Evolutionary conservation across 768 basidiomycete species (phyloP).

Genomic region (Royoungia palumana): DNA sequence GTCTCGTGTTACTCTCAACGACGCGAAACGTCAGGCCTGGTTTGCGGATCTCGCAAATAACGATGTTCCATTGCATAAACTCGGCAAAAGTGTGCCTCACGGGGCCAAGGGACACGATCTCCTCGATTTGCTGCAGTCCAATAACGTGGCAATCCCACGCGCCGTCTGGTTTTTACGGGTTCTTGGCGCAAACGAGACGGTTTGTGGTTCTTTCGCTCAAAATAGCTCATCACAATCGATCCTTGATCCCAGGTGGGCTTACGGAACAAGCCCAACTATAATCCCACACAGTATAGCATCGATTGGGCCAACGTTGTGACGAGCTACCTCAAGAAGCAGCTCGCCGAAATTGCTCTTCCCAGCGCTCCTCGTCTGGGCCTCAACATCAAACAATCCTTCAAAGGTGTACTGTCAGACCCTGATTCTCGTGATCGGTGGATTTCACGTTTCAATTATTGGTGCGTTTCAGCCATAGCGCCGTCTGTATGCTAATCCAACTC

Average conservation of each 20-base stretch:
- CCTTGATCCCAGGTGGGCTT: conserved; percentile 53
- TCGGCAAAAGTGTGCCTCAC: conserved; percentile 84
- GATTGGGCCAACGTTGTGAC: conserved; percentile 85
- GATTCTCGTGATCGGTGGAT: conserved; percentile 75
- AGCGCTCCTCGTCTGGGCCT: conserved; percentile 72
- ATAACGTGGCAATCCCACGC: conserved; percentile 73
- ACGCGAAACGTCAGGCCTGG: conserved; percentile 77
- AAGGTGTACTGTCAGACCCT: conserved; percentile 69
- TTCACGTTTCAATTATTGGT: conserved; percentile 79
- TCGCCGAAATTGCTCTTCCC: conserved; percentile 74
- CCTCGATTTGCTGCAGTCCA: conserved; percentile 71
- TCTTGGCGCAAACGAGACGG: conserved; percentile 84
- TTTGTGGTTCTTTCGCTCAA: conserved; percentile 25
- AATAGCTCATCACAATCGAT: background rate
- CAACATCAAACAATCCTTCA: conserved; percentile 83
- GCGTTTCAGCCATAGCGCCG: conserved; percentile 3
- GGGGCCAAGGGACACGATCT: conserved; percentile 84
- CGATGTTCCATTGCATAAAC: conserved; percentile 72
- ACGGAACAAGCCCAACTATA: conserved; percentile 75
- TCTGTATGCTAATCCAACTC: conserved; percentile 3
- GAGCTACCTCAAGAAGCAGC: conserved; percentile 77
- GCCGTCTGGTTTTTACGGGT: conserved; percentile 89
- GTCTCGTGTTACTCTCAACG: conserved; percentile 76
- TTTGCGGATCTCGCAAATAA: conserved; percentile 80
- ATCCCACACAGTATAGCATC: conserved; percentile 77